phyloP scores from a whole-genome alignment of 164 flowering plant genomes.

The Vitis riparia region DNA sequence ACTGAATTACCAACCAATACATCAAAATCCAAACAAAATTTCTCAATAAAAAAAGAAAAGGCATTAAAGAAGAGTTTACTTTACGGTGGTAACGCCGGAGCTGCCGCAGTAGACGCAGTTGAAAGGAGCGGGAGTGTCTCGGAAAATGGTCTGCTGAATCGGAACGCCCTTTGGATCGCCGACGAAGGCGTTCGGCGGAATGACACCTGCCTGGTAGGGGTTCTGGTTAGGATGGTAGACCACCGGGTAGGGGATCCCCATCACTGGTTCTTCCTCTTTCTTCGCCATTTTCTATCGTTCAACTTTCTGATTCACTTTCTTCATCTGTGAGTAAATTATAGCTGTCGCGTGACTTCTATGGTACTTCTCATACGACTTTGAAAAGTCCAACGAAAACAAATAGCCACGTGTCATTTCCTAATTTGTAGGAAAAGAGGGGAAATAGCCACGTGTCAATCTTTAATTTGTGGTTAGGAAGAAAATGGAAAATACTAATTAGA shows the following conservation, averaged over 20 bases:
- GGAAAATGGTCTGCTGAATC: constrained; percentile 79
- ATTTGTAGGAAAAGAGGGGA: no score
- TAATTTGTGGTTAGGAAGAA: no score
- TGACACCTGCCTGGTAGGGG: constrained; percentile 59
- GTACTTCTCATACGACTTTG: no score
- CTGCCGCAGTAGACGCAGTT: constrained; percentile 64
- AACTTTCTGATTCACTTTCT: no score
- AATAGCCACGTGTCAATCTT: no score
- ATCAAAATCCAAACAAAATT: not conserved
- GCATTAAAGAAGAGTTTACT: constrained; percentile 27
- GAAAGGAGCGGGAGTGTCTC: constrained; percentile 92
- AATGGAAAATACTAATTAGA: no score
- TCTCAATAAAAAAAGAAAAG: not conserved
- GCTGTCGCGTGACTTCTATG: no score
- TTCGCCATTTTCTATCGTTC: constrained; percentile 14
- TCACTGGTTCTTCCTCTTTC: constrained; percentile 46
- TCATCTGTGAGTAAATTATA: no score
- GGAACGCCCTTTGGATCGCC: constrained; percentile 84
- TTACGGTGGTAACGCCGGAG: constrained; percentile 60
- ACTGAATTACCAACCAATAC: not conserved
- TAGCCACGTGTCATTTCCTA: no score
- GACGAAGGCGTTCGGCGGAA: constrained; percentile 77
- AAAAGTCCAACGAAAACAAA: no score
- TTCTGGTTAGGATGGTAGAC: constrained; percentile 18
- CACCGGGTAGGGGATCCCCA: constrained; percentile 67